These are phyloP conservation scores for Aspergillus versicolor DNA, from an alignment of 2,329 filamentous ascomycete genomes.

Conservation along the genomic window DNA sequence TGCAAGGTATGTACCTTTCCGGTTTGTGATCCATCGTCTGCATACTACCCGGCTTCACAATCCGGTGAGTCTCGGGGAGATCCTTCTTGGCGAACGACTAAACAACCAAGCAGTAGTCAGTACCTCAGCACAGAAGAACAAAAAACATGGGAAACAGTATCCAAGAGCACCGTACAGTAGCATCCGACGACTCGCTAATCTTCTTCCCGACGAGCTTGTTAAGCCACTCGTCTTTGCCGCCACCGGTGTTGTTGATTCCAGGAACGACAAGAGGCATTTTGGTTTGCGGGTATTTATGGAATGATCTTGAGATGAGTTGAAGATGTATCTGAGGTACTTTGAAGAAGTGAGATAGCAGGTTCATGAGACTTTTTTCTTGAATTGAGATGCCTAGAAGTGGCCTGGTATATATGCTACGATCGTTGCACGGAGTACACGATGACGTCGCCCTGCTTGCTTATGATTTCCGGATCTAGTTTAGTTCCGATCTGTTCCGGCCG, in stretches of 20 bases:
- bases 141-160: neutral
- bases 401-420: neutral
- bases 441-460: neutral
- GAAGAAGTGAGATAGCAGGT: neutral
- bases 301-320: neutral
- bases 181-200: slow-evolving; percentile 38
- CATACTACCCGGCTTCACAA: slow-evolving; percentile 41
- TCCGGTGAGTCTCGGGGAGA: slow-evolving; percentile 44
- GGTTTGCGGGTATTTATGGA: neutral
- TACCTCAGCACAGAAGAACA: neutral
- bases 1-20: slow-evolving; percentile 35
- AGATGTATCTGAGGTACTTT: neutral
- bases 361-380: neutral
- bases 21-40: slow-evolving; percentile 44
- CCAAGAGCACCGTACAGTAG: slow-evolving; percentile 27
- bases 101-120: neutral
- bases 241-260: slow-evolving; percentile 36
- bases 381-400: neutral
- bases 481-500: neutral
- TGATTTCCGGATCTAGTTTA: neutral
- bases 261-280: slow-evolving; percentile 51
- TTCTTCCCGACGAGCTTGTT: slow-evolving; percentile 49
- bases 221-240: slow-evolving; percentile 43
- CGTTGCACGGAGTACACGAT: neutral
- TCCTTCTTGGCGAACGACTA: slow-evolving; percentile 49